Conservation (phyloP, 2,329 filamentous ascomycete genomes). For the Talaromyces albobiverticillius region DNA sequence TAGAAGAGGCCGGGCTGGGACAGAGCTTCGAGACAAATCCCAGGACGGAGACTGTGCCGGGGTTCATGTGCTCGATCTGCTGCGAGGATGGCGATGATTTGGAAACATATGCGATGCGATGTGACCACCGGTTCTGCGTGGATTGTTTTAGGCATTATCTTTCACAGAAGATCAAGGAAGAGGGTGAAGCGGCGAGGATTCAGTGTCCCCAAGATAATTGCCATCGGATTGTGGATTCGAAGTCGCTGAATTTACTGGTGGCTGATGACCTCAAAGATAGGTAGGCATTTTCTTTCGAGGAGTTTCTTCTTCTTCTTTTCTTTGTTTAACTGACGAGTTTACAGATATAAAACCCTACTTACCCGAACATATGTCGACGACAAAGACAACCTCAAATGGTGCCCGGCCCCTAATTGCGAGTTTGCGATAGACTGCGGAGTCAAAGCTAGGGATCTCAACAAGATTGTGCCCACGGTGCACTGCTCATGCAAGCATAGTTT, state of each 20-base stretch:
- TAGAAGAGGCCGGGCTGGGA: slow-evolving; percentile 81
- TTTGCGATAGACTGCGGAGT: slow-evolving; percentile 87
- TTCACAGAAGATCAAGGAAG: slow-evolving; percentile 86
- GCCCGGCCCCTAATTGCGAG: slow-evolving; percentile 92
- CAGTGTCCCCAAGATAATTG: slow-evolving; percentile 88
- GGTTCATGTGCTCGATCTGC: slow-evolving; percentile 92
- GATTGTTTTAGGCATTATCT: slow-evolving; percentile 92
- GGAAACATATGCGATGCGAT: slow-evolving; percentile 89
- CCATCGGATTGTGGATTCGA: slow-evolving; percentile 85
- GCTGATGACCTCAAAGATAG: slow-evolving; percentile 55
- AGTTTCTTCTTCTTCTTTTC: slow-evolving; percentile 1
- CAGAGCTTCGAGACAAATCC: slow-evolving; percentile 61
- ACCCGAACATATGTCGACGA: slow-evolving; percentile 96
- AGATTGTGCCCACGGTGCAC: slow-evolving; percentile 83
- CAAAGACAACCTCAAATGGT: slow-evolving; percentile 94
- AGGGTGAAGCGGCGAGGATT: slow-evolving; percentile 92
- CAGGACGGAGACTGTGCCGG: slow-evolving; percentile 66
- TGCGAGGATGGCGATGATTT: slow-evolving; percentile 80
- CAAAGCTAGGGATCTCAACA: slow-evolving; percentile 81
- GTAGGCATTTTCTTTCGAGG: slow-evolving; percentile 31
- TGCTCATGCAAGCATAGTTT: slow-evolving; percentile 84
- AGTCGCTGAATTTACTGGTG: slow-evolving; percentile 75
- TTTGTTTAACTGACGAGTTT: slow-evolving; percentile 1
- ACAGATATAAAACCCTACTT: slow-evolving; percentile 77
- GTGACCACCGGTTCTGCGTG: slow-evolving; percentile 88